Base-by-base conservation (phyloP, 768 basidiomycete genomes). In the Termitomyces sp. region DNA sequence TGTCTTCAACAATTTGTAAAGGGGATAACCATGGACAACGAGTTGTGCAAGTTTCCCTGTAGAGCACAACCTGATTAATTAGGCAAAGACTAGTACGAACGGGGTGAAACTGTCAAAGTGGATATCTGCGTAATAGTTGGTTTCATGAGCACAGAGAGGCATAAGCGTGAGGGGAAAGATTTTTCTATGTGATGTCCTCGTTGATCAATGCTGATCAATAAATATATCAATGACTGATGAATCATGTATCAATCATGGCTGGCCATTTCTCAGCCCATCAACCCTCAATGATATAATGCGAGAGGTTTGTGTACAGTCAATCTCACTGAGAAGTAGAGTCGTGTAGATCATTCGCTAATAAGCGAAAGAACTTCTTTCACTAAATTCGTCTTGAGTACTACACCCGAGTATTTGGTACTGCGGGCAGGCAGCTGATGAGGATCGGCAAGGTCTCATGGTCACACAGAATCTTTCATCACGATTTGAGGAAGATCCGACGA, bases 221-320 rank as follows among this genome's bases (percentile, higher is more conserved):
- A 16, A 16, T 19, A 11, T 42, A 51, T 55, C 44, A 53, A 8
- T 63, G 52, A 53, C 55, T 45, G n/a, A 54, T n/a, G 23, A 40
- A 41, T 56, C 49, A 48, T 27, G 48, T 28, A 53, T 28, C 8
- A 3, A 28, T 4, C 34, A 35, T 55, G 61, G 62, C 52, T 56
- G 12, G 34, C 56, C n/a, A 61, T 64, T 65, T 47, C 63, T 63
- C 57, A 61, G 57, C 42, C 63, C 56, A 63, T 59, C 43, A 59
- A 63, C 55, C 47, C 59, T 52, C 27, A 47, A 12, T 56, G 39
- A 52, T 55, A 45, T 44, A 58, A 60, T 46, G 48, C 42, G 54
- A 55, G 32, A 27, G 23, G 19, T 44, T 32, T 30, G 52, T 54
- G 44, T 57, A 34, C 19, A 55, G 35, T 42, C 27, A 46, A 47